These are phyloP conservation scores for Coemansia sp. DNA, from an alignment of 192 early-diverging fungal genomes.

Conservation along the genomic window DNA sequence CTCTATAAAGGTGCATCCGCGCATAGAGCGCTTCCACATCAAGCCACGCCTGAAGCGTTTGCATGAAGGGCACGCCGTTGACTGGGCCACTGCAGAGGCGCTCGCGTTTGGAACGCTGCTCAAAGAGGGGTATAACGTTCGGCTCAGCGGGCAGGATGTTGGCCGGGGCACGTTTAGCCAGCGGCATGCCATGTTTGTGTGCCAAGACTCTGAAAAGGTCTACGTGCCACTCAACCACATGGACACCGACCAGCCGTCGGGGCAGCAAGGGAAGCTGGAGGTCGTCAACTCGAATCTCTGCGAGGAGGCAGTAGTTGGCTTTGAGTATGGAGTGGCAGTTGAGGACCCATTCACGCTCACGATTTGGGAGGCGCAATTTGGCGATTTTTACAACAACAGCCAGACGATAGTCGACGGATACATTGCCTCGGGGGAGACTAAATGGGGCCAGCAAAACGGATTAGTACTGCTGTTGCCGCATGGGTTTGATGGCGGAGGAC, in stretches of 20 bases:
- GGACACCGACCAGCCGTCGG: constrained; percentile 16
- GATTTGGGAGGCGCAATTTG: constrained; percentile 99
- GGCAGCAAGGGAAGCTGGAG: constrained; percentile 64
- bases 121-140: constrained; percentile 79
- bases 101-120: constrained; percentile 88
- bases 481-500: constrained; percentile 94
- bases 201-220: constrained; percentile 80
- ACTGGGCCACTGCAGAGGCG: constrained; percentile 96
- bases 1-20: constrained; percentile 72
- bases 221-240: constrained; percentile 83
- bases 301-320: constrained; percentile 92
- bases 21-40: constrained; percentile 90
- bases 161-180: constrained; percentile 98
- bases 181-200: constrained; percentile 94
- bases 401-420: constrained; percentile 94
- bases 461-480: constrained; percentile 92
- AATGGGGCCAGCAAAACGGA: constrained; percentile 92
- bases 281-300: constrained; percentile 90
- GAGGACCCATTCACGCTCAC: constrained; percentile 87
- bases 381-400: constrained; percentile 98
- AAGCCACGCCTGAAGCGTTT: constrained; percentile 73
- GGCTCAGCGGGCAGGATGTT: constrained; percentile 96
- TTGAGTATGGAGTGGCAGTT: constrained; percentile 90
- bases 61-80: constrained; percentile 68
- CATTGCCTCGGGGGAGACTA: constrained; percentile 81